phyloP scores from a whole-genome alignment of 257 asterid genomes.

The Solanum etuberosum region DNA sequence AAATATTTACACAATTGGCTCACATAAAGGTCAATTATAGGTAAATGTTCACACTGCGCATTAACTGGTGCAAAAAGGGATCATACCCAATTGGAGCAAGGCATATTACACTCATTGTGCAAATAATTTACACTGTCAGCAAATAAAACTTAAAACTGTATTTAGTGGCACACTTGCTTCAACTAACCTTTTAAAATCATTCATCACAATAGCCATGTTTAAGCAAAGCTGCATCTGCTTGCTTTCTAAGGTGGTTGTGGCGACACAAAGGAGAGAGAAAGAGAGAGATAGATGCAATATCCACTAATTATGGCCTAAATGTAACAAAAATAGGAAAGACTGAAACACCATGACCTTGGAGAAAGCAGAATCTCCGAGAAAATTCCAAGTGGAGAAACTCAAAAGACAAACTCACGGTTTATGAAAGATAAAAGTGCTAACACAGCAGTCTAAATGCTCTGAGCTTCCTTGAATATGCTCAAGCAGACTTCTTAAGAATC shows the following conservation, averaged over 20 bases:
- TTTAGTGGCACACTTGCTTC: neutral
- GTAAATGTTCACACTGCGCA: neutral
- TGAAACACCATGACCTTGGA: neutral
- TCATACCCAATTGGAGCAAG: neutral
- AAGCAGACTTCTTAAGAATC: slow-evolving; percentile 40
- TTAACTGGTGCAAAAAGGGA: neutral
- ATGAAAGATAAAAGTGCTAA: neutral
- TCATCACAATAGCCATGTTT: neutral
- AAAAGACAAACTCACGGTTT: neutral
- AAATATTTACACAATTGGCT: neutral
- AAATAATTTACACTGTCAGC: neutral
- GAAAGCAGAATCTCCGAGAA: neutral
- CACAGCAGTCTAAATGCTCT: neutral
- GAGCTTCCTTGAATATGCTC: neutral
- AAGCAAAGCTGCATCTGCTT: neutral
- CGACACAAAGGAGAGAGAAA: neutral
- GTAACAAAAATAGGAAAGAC: neutral
- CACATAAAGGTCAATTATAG: neutral
- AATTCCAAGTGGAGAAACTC: neutral
- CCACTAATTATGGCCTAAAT: neutral
- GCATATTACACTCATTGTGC: neutral
- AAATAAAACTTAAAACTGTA: neutral
- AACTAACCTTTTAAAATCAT: neutral
- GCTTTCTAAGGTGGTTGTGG: neutral
- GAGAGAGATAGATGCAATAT: neutral